Evolutionary conservation across 2,329 filamentous ascomycete species (phyloP).

Genomic region (Penicillium olsonii): DNA sequence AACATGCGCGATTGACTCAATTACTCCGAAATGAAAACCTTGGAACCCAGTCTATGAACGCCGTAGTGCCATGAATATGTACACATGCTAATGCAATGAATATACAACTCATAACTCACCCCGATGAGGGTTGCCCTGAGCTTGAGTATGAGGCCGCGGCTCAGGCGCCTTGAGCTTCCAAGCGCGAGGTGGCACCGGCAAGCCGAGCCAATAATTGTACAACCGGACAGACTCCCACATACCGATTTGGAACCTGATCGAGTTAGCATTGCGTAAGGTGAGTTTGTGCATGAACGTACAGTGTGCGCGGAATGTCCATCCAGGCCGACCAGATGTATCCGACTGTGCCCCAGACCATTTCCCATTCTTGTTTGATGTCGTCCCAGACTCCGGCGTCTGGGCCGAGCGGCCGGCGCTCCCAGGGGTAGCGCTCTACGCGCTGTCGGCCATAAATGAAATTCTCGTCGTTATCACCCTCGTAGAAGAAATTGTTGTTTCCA

Average conservation of each 20-base stretch:
- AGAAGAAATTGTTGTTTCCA: conserved; percentile 36
- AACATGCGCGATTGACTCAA: neutral
- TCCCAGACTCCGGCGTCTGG: conserved; percentile 55
- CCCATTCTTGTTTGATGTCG: conserved; percentile 64
- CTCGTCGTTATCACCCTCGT: conserved; percentile 43
- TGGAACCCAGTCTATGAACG: conserved; percentile 14
- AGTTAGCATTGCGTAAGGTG: neutral
- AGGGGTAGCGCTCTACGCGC: conserved; percentile 32
- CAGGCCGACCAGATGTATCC: conserved; percentile 71
- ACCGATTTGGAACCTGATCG: conserved; percentile 52
- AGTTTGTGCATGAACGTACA: conserved; percentile 59
- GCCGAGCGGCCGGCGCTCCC: conserved; percentile 31
- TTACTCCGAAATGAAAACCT: conserved; percentile 3
- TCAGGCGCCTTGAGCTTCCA: conserved; percentile 56
- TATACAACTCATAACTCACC: conserved; percentile 45
- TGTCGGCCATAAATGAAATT: conserved; percentile 46
- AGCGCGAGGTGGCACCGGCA: conserved; percentile 57
- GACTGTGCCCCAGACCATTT: conserved; percentile 62
- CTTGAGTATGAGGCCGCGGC: neutral
- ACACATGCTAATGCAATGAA: conserved; percentile 19
- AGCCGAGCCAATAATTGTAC: conserved; percentile 65
- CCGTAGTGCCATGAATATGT: conserved; percentile 18
- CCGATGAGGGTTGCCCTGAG: conserved; percentile 11
- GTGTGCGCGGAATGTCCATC: conserved; percentile 64
- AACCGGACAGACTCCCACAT: conserved; percentile 56